Base-by-base conservation (phyloP, 108 stramenopile genomes). In the Skeletonema potamos region DNA sequence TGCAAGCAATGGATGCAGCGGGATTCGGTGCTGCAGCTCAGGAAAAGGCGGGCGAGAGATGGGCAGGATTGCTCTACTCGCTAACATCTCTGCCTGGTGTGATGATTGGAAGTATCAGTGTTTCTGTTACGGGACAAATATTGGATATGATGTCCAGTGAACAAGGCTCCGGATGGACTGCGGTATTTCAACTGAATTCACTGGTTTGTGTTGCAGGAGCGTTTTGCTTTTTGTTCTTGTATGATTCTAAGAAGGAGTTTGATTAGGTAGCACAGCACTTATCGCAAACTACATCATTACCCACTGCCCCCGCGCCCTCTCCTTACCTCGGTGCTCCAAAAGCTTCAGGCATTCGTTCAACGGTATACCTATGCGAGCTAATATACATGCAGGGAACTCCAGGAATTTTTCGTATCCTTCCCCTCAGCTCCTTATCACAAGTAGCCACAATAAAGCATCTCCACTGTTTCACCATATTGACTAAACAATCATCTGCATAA, bases 311-410 rank as follows among this genome's bases (percentile, higher is more conserved):
- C 22, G 1, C 44, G 3, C 4, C 22, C 22, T 18, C 48, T 51
- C 1, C n/a, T 68, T 87, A 91, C 66, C 86, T 80, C 6, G 92
- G 92, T 15, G 94, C 94, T 44, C 94, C 94, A 81, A 93, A 97
- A 0, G 98, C 98, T 76, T 99, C 99, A 8, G 98, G 97, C 97
- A 99, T 98, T 13, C 99, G 79, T 66, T 99, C 99, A 10, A 99
- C 94, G 7, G 96, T 97, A 81, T 96, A 99, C 69, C 92, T 91
- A 70, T 97, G 94, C 37, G 89, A 92, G 57, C 87, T 84, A 58
- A 99, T 97, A 77, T 98, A 99, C 98, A 99, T 99, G 82, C 97
- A 96, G 27, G 99, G 99, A 34, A 85, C 99, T 54, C 99, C 99
- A 1, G 99, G 97, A 58, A 99, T 96, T 82, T 99, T 99, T 37